A percentile compares a stretch with the other conserved stretches of the same genome.
Evolutionary conservation across 768 basidiomycete genomes (phyloP).

Genomic region (Mrakia blollopis): DNA sequence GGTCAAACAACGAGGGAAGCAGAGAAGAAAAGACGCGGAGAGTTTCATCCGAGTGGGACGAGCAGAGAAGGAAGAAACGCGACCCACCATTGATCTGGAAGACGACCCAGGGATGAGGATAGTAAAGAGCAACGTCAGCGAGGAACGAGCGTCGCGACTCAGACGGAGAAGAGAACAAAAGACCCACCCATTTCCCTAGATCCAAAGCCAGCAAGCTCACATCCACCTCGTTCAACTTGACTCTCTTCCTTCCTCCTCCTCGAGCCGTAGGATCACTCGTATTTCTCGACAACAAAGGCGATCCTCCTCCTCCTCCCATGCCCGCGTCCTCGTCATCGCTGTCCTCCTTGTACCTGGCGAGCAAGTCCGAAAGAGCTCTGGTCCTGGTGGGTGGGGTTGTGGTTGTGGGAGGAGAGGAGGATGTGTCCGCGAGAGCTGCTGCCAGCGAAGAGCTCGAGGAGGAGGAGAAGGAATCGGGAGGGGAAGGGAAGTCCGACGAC

Average conservation of each 20-base stretch:
- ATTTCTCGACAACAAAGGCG: neutral
- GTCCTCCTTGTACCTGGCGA: neutral
- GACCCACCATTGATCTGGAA: conserved; percentile 9
- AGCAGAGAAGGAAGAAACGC: neutral
- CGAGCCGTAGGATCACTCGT: neutral
- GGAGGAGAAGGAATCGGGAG: conserved; percentile 1
- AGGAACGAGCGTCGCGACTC: neutral
- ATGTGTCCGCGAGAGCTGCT: neutral
- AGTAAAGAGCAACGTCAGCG: neutral
- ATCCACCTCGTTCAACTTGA: neutral
- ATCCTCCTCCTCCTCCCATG: neutral
- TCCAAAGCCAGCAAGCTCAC: neutral
- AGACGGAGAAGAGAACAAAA: too few species aligned
- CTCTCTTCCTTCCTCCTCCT: neutral
- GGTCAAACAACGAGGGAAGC: neutral
- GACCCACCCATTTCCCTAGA: conserved; percentile 1
- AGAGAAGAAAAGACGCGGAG: neutral
- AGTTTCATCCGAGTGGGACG: neutral
- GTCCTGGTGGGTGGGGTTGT: neutral
- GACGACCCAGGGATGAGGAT: too few species aligned
- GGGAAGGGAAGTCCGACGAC: neutral
- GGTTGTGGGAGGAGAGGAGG: too few species aligned
- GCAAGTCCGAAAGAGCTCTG: neutral
- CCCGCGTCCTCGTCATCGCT: neutral
- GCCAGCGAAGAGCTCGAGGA: conserved; percentile 11